Conservation (phyloP, 345 rosid genomes). For the Pistacia vera region DNA sequence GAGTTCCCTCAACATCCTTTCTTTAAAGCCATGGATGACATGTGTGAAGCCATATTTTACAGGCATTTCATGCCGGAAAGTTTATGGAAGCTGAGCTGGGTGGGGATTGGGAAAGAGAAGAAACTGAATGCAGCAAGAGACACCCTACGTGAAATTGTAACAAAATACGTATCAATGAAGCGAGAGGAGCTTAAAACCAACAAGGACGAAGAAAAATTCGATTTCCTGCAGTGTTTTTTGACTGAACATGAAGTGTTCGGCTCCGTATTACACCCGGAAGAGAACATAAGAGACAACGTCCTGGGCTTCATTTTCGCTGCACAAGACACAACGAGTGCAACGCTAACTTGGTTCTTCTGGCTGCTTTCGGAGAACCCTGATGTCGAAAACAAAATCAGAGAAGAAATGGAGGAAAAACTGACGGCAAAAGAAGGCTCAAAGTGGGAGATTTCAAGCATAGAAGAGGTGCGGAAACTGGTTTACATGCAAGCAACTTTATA, state of each 20-base stretch:
- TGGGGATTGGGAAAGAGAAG: conserved; percentile 26
- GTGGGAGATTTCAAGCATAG: not conserved
- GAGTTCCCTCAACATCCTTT: not conserved
- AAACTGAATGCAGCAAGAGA: not conserved
- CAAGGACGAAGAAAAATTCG: not conserved
- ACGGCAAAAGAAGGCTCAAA: not conserved
- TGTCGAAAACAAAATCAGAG: not conserved
- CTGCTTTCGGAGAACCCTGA: not conserved
- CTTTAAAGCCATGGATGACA: conserved; percentile 14
- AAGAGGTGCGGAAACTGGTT: conserved; percentile 17
- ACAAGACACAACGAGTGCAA: not conserved
- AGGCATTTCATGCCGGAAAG: conserved; percentile 11
- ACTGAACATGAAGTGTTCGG: not conserved
- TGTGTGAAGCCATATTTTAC: conserved; percentile 10
- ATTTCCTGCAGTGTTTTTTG: not conserved
- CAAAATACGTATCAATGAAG: not conserved
- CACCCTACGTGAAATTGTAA: not conserved
- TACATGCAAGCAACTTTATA: conserved; percentile 30
- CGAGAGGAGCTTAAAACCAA: not conserved
- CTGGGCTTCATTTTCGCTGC: not conserved
- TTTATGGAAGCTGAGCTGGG: conserved; percentile 25
- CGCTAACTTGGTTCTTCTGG: conserved; percentile 1
- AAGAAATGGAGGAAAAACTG: not conserved
- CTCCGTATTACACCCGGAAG: not conserved
- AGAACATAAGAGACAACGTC: not conserved